Evolutionary conservation across 2,329 filamentous ascomycete genomes (phyloP), one percentile per base, ranked within the genome.

Genomic region (Dactylellina sp.): DNA sequence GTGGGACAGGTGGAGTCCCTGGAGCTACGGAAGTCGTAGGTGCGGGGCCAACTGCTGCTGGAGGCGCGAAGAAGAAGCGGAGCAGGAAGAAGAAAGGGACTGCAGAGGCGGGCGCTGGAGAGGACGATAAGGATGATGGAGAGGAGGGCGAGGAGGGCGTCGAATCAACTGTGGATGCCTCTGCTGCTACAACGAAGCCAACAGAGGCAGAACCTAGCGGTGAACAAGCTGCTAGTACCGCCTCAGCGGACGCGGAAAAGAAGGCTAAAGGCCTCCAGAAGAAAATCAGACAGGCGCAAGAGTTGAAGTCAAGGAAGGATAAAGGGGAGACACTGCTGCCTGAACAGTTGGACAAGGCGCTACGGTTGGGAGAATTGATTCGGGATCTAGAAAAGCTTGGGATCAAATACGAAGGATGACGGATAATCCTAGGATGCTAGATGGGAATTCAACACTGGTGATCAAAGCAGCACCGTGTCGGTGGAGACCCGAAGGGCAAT

Each of bases 301-400:
- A 98, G 1, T 85, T 99, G 61, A 90, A 92, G 80, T 89, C 89
- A 79, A 97, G 97, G 85, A 96, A 96, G 81, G 91, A 96, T 22
- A 89, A 88, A 64, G 95, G 95, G 18, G 90, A 92, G 80, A 85
- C 87, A 2, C 83, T 99, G 74, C 84, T 98, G 24, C 94, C 93
- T 0, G 95, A 99, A 83, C 95, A 99, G 83, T 90, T 98, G 76
- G 93, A 94, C 78, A 99, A 99, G 83, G 92, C 99, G 63, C 96
- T 97, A 81, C 96, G 95, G 82, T 97, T 99, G 80, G 92, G 92
- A 76, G 95, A 99, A 83, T 86, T 99, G 56, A 89, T 97, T 68
- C 87, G 93, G 11, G 93, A 98, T 80, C 83, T 99, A 64, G 91
- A 96, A 78, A 86, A 87, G 1, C 84, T 99, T 25, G 94, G 94